These are phyloP conservation scores for Amanita pallidorosea DNA, from an alignment of 768 basidiomycete species.

Conservation along the genomic window DNA sequence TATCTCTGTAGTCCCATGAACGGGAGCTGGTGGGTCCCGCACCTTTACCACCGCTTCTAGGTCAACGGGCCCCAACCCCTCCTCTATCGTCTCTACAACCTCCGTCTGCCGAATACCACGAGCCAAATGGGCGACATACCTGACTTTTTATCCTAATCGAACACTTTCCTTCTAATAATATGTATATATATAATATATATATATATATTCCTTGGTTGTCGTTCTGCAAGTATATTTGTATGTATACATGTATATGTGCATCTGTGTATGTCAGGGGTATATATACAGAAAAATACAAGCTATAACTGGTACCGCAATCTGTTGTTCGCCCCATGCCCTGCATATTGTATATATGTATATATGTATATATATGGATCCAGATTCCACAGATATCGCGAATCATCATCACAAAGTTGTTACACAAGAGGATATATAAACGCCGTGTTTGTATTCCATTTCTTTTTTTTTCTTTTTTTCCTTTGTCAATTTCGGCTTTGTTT, in stretches of 20 bases:
- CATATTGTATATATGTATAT: background rate
- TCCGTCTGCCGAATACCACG: background rate
- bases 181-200: no score
- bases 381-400: background rate
- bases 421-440: background rate
- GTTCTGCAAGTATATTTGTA: background rate
- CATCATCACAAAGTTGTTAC: background rate
- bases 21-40: background rate
- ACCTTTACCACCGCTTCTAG: background rate
- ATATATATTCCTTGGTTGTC: no score
- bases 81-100: background rate
- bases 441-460: no score
- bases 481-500: no score
- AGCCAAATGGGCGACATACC: slow-evolving; percentile 1
- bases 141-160: background rate
- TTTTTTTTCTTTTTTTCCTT: no score
- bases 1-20: background rate
- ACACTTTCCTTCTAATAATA: background rate
- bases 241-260: no score
- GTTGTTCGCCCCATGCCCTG: no score
- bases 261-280: no score
- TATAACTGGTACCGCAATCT: no score
- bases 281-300: no score
- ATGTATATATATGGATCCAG: background rate
- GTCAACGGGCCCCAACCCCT: background rate